Evolutionary conservation across 352 stramenopile species (phyloP).

Genomic region (Globisporangium megalacanthum): DNA sequence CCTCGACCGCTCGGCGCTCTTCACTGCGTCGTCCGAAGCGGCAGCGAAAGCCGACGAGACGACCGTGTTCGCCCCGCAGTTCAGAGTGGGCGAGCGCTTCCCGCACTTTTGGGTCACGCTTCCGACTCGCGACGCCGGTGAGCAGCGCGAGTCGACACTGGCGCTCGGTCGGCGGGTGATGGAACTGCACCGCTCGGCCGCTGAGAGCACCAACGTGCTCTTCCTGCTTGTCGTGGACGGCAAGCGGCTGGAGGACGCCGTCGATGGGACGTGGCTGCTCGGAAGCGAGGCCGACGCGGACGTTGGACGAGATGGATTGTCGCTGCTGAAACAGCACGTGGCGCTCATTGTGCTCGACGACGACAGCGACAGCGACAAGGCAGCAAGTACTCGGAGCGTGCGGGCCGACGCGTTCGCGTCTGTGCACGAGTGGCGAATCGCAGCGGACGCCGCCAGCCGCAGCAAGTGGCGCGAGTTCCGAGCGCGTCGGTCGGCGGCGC

Average conservation of each 20-base stretch:
- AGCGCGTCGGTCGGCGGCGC: slow-evolving; percentile 22
- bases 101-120: slow-evolving; percentile 54
- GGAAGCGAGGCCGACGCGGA: too few relatives aligned
- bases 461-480: slow-evolving; percentile 42
- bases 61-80: slow-evolving; percentile 38
- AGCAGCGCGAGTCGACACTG: slow-evolving; percentile 40
- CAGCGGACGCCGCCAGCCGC: slow-evolving; percentile 15
- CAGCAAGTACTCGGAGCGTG: not conserved
- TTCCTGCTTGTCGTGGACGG: slow-evolving; percentile 53
- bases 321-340: slow-evolving; percentile 29
- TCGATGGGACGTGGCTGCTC: not conserved
- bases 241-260: slow-evolving; percentile 14
- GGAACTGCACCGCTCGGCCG: slow-evolving; percentile 9
- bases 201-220: slow-evolving; percentile 23
- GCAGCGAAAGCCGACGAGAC: not conserved
- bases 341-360: slow-evolving; percentile 31
- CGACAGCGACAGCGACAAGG: not conserved
- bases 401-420: slow-evolving; percentile 16
- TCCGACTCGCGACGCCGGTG: slow-evolving; percentile 5
- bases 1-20: slow-evolving; percentile 45
- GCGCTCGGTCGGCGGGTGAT: slow-evolving; percentile 25
- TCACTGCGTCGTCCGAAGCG: slow-evolving; percentile 11
- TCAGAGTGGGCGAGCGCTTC: slow-evolving; percentile 51
- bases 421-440: slow-evolving; percentile 26
- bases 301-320: not conserved